phyloP scores from a whole-genome alignment of 2,329 filamentous ascomycete species.

The Cercospora sesami region DNA sequence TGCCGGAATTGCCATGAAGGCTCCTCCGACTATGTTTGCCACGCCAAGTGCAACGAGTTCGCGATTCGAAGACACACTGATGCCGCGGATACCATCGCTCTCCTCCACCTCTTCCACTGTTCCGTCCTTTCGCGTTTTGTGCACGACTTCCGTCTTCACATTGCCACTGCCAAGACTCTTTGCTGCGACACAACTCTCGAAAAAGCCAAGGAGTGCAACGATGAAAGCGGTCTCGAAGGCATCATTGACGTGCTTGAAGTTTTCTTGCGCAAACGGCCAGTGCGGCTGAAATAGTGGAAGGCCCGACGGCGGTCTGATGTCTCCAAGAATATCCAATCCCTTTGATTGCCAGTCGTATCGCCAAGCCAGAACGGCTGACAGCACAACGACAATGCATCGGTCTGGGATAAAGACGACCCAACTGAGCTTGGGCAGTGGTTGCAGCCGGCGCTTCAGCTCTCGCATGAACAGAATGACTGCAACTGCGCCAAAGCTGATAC shows the following conservation, averaged over 20 bases:
- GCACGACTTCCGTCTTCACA: slow-evolving; percentile 49
- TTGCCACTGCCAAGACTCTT: slow-evolving; percentile 73
- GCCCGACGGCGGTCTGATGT: slow-evolving; percentile 65
- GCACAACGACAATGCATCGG: slow-evolving; percentile 82
- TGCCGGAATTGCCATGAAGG: slow-evolving; percentile 88
- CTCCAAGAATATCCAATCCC: slow-evolving; percentile 80
- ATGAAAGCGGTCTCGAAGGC: slow-evolving; percentile 90
- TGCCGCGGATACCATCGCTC: slow-evolving; percentile 64
- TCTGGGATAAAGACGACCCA: slow-evolving; percentile 86
- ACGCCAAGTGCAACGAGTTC: slow-evolving; percentile 89
- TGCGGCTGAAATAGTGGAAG: slow-evolving; percentile 75
- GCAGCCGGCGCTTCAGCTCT: slow-evolving; percentile 75
- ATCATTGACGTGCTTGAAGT: slow-evolving; percentile 79
- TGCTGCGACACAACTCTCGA: slow-evolving; percentile 93
- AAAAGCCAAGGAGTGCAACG: slow-evolving; percentile 94
- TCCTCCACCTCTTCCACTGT: slow-evolving; percentile 37
- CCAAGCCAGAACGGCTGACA: slow-evolving; percentile 79
- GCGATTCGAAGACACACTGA: slow-evolving; percentile 84
- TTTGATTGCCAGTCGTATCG: slow-evolving; percentile 72
- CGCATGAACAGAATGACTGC: slow-evolving; percentile 81
- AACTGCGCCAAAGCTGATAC: slow-evolving; percentile 78
- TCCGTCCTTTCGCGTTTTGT: slow-evolving; percentile 45
- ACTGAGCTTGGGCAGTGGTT: slow-evolving; percentile 67
- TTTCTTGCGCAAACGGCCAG: slow-evolving; percentile 76
- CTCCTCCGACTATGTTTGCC: slow-evolving; percentile 85